Base-by-base conservation (phyloP, 208 protist genomes). In the Kentomonas sorsogonicus region DNA sequence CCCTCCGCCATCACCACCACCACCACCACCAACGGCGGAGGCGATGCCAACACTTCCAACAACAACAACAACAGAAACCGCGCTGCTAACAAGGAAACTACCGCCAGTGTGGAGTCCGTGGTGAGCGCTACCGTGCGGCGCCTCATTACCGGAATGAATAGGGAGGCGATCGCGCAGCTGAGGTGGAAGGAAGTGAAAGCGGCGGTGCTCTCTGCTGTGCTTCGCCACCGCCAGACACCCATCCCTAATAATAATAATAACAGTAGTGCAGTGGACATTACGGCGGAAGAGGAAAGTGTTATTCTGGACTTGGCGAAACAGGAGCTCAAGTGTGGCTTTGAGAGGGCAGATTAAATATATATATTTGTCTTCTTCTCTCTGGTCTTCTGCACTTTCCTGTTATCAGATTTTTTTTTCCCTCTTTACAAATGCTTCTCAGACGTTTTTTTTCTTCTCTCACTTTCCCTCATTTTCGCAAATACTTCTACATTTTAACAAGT, bases 171-270 rank as follows among this genome's bases (percentile, higher is more conserved):
- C 57, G 75, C 72, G 13, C 53, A 76, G 38, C 43, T 90, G 43
- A 71, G 67, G 25, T 90, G 78, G 83, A 75, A 75, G 48, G 58
- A 63, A 29, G 67, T 90, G 13, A n/a, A n/a, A n/a, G n/a, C n/a
- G n/a, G n/a, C n/a, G n/a, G n/a, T n/a, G n/a, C n/a, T n/a, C n/a
- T n/a, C n/a, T n/a, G n/a, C n/a, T n/a, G n/a, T n/a, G n/a, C n/a
- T n/a, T n/a, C n/a, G n/a, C n/a, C n/a, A n/a, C n/a, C n/a, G 16
- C 27, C 20, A 34, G 44, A 36, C 27, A 52, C 22, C 22, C 5
- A 54, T 34, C 13, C 9, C n/a, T 22, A 50, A 62, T 44, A 51
- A 62, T 25, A 62, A 39, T 47, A 53, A 60, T 25, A 60, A 25
- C 13, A 53, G 10, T 18, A 53, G 15, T 13, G 29, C 23, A 18